A percentile compares a stretch with the other conserved stretches of the same genome.
These are phyloP conservation scores for Populus trichocarpa DNA, from an alignment of 441 rosid genomes.

Conservation along the genomic window DNA sequence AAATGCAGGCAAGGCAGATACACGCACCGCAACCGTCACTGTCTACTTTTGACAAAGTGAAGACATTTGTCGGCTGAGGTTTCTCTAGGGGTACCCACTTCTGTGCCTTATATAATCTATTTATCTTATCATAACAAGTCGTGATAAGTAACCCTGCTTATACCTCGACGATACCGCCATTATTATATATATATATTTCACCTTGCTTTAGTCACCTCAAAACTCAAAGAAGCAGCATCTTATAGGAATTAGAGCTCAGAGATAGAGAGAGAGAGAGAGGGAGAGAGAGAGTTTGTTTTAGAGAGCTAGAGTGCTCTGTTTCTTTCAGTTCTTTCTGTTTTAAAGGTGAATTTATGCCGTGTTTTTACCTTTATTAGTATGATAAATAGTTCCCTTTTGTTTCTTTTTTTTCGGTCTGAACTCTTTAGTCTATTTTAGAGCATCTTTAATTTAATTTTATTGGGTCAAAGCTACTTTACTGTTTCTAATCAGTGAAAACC, in stretches of 20 bases:
- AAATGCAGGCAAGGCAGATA: not conserved
- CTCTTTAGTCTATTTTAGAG: constrained; percentile 7
- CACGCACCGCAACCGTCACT: constrained; percentile 13
- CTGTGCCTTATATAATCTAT: not conserved
- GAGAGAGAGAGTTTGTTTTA: not conserved
- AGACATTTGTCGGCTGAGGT: constrained; percentile 24
- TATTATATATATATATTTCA: constrained; percentile 2
- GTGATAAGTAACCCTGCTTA: constrained; percentile 21
- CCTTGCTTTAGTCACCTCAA: not conserved
- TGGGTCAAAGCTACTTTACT: constrained; percentile 33
- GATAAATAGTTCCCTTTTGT: not conserved
- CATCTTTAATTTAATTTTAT: constrained; percentile 16
- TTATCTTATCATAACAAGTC: not conserved
- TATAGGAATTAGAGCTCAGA: constrained; percentile 12
- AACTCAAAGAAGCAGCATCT: constrained; percentile 21
- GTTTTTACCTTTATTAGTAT: not conserved
- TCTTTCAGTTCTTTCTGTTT: not conserved
- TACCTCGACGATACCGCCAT: constrained; percentile 25
- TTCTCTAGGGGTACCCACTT: constrained; percentile 1
- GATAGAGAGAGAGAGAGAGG: constrained; percentile 1
- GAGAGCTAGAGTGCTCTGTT: constrained; percentile 6
- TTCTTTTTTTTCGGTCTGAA: not conserved
- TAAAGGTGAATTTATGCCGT: constrained; percentile 18
- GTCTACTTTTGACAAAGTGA: constrained; percentile 18
- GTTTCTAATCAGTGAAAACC: constrained; percentile 19